phyloP scores from a whole-genome alignment of 768 basidiomycete genomes.

The Flagelloscypha sp. region DNA sequence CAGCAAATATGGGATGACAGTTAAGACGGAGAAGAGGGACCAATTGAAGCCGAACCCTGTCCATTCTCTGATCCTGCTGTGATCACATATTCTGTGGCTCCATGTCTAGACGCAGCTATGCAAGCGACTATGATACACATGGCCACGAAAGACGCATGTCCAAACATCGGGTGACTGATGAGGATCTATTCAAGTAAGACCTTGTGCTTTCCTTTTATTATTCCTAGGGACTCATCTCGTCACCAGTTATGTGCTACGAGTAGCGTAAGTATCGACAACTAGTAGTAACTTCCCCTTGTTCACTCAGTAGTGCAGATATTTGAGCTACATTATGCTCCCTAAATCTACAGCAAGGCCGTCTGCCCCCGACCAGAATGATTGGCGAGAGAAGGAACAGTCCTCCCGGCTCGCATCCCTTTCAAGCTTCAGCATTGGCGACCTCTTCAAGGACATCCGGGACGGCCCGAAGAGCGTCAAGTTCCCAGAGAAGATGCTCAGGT shows the following conservation, averaged over 20 bases:
- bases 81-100: no score
- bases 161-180: conserved; percentile 72
- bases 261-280: conserved; percentile 80
- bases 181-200: conserved; percentile 82
- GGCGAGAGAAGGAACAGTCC: conserved; percentile 56
- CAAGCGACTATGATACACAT: conserved; percentile 59
- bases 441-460: conserved; percentile 73
- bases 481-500: conserved; percentile 89
- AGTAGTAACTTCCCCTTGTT: no score
- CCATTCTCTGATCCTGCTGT: not conserved
- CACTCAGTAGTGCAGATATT: conserved; percentile 38
- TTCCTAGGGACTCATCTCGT: conserved; percentile 8
- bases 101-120: conserved; percentile 71
- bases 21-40: no score
- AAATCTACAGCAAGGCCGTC: conserved; percentile 32
- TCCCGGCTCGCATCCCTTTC: conserved; percentile 65
- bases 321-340: conserved; percentile 63
- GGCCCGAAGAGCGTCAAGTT: conserved; percentile 84
- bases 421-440: conserved; percentile 61
- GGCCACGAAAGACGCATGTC: conserved; percentile 67
- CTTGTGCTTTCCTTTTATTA: conserved; percentile 3
- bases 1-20: no score
- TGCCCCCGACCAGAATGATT: conserved; percentile 23
- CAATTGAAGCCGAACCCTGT: not conserved
- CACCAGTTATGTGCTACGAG: conserved; percentile 69